Evolutionary conservation across 805 yeast genomes (phyloP), one percentile per base, ranked within the genome.

Genomic region (Hemisphaericaspora nanyangensis): DNA sequence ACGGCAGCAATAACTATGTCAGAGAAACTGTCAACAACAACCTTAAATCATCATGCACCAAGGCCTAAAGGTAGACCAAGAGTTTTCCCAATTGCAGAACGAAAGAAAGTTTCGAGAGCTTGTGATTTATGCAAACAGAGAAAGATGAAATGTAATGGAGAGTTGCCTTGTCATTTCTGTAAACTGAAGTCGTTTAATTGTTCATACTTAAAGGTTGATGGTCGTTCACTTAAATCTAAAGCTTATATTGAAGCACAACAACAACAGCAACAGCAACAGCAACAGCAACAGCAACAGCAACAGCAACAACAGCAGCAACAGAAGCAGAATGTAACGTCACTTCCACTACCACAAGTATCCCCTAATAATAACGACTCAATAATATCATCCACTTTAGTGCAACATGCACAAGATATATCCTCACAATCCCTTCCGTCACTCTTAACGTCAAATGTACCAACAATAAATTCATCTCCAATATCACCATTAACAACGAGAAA

Each of bases 51-150:
- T n/a, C n/a, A n/a, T n/a, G n/a, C n/a, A n/a, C 18, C 18, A 15
- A 28, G 35, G 15, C 40, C 40, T 17, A 37, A 37, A 18, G 40
- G 40, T 15, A 16, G 40, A 12, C 40, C 40, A 7, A 25, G 35
- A 20, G 30, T 37, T 15, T 28, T 37, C 5, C 40, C 40, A 3
- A 24, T 31, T 16, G 30, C 35, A 4, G 35, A 39, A 27, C 18
- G 43, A 13, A 66, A 69, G 49, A 70, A 72, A 40, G 71, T 70
- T 17, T 66, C 75, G 1, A 58, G 65, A 40, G 77, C 77, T 7
- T 72, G 77, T 44, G 75, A 72, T 46, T 51, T 52, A 34, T 72
- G 76, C 54, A 70, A 68, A 51, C 61, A 58, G 36, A 51, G 74
- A 28, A 72, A 72, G 43, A 44, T 38, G 42, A 38, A 38, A 34